phyloP scores from a whole-genome alignment of 345 rosid genomes.

The Iberis pinnata region DNA sequence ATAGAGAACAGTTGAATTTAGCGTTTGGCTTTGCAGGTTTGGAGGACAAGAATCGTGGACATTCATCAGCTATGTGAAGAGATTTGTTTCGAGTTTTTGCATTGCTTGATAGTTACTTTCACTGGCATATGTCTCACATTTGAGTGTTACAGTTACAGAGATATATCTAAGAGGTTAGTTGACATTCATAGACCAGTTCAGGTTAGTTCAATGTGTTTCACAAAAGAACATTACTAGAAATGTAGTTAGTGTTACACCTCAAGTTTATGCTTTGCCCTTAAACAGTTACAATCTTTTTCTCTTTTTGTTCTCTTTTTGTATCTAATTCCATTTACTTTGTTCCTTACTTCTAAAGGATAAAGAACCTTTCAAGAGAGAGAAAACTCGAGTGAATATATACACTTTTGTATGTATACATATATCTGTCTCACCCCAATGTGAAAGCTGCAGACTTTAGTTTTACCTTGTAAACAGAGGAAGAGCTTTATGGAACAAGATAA shows the following conservation, averaged over 20 bases:
- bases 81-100: neutral
- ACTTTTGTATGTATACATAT: constrained; percentile 5
- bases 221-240: neutral
- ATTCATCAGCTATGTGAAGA: constrained; percentile 13
- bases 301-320: neutral
- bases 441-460: constrained; percentile 7
- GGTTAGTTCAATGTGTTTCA: constrained; percentile 15
- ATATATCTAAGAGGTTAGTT: too few relatives aligned
- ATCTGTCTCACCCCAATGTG: constrained; percentile 4
- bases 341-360: constrained; percentile 17
- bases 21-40: constrained; percentile 8
- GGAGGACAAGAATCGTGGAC: constrained; percentile 8
- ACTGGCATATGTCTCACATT: too few relatives aligned
- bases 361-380: constrained; percentile 4
- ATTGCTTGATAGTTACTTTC: neutral
- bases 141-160: too few relatives aligned
- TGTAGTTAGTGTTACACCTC: constrained; percentile 17
- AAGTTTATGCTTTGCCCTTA: constrained; percentile 24
- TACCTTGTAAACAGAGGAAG: constrained; percentile 7
- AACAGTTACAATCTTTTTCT: constrained; percentile 7
- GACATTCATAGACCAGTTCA: neutral
- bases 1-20: constrained; percentile 4
- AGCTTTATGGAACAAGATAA: neutral
- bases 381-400: neutral
- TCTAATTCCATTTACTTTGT: constrained; percentile 21